These are phyloP conservation scores for Ballota nigra DNA, from an alignment of 257 asterid species.

Conservation along the genomic window DNA sequence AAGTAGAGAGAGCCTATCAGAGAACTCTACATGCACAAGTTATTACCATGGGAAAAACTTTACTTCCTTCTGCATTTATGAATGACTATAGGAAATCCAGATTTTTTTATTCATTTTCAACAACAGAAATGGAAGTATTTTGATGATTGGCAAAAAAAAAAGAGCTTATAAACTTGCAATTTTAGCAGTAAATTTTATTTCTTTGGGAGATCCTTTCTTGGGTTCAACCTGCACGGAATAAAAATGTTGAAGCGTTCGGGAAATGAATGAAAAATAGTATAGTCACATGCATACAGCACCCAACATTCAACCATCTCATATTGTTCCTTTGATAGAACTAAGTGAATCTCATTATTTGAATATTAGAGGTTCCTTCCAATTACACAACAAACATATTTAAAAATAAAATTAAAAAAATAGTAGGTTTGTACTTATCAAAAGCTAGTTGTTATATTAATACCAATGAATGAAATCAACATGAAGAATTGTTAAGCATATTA, in stretches of 20 bases:
- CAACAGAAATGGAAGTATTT: slow-evolving; percentile 10
- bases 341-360: not conserved
- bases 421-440: not conserved
- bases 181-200: slow-evolving; percentile 68
- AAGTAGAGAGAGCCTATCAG: not conserved
- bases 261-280: slow-evolving; percentile 3
- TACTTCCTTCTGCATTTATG: not conserved
- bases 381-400: not conserved
- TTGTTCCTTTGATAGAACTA: not conserved
- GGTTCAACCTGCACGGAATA: slow-evolving; percentile 46
- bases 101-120: not conserved
- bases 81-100: not conserved
- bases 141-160: not conserved
- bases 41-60: slow-evolving; percentile 5
- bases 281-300: slow-evolving; percentile 9
- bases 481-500: not conserved
- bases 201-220: slow-evolving; percentile 64
- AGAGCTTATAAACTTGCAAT: slow-evolving; percentile 54
- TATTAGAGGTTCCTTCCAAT: not conserved
- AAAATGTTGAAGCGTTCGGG: not conserved
- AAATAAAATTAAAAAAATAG: not conserved
- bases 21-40: not conserved
- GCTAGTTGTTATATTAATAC: not conserved
- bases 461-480: not conserved
- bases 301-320: not conserved